Conservation (phyloP, 2,329 filamentous ascomycete genomes). For the Ophiostoma sp. region DNA sequence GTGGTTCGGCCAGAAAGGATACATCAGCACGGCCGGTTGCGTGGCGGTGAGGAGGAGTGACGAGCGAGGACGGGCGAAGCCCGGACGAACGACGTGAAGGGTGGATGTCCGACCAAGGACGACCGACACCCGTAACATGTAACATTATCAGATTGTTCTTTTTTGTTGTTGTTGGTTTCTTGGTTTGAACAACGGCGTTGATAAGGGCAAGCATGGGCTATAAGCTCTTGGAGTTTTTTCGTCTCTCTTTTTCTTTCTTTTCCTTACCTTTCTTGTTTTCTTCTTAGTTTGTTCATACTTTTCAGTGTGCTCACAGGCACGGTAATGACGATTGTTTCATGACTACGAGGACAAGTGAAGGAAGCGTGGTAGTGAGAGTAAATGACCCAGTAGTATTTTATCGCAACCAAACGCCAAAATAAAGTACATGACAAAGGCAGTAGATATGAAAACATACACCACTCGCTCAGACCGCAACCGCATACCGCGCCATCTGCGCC, state of each 20-base stretch:
- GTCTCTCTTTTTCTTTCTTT: not conserved
- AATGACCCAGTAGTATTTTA: not conserved
- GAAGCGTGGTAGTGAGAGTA: not conserved
- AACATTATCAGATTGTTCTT: conserved; percentile 7
- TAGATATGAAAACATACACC: too few species aligned
- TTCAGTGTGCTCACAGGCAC: not conserved
- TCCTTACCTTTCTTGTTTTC: not conserved
- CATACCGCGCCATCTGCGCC: conserved; percentile 75
- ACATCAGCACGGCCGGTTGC: conserved; percentile 29
- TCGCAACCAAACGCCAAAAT: not conserved
- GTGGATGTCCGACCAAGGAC: not conserved
- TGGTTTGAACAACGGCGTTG: not conserved
- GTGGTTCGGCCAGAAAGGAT: conserved; percentile 8
- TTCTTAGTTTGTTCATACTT: conserved; percentile 4
- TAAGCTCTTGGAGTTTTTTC: not conserved
- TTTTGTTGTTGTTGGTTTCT: conserved; percentile 1
- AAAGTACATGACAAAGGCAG: not conserved
- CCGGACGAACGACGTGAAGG: not conserved
- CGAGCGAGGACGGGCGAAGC: not conserved
- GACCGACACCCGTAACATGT: not conserved
- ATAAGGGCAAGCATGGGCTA: not conserved
- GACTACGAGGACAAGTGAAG: not conserved
- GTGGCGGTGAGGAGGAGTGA: conserved; percentile 30
- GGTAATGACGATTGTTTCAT: not conserved
- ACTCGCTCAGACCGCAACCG: conserved; percentile 34